Evolutionary conservation across 2,329 filamentous ascomycete species (phyloP).

Genomic region (Thielaviopsis punctulata): DNA sequence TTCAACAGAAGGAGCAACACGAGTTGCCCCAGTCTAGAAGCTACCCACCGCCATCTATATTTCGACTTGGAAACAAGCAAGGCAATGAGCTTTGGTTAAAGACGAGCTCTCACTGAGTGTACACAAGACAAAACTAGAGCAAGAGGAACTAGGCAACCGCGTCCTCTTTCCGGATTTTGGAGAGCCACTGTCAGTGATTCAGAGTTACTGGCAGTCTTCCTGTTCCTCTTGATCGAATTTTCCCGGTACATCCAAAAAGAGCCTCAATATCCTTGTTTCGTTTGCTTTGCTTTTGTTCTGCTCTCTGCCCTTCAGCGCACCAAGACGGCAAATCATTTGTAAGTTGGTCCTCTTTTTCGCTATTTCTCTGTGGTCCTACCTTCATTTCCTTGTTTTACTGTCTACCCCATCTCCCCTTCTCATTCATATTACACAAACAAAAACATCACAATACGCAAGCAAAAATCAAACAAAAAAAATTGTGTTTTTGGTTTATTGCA

Average conservation of each 20-base stretch:
- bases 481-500: not conserved
- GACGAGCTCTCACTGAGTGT: conserved; percentile 3
- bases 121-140: conserved; percentile 9
- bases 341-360: not conserved
- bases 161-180: conserved; percentile 3
- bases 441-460: too few relatives aligned
- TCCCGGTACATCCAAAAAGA: conserved; percentile 5
- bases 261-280: not conserved
- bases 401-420: not conserved
- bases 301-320: too few relatives aligned
- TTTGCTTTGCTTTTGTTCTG: not conserved
- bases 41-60: not conserved
- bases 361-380: too few relatives aligned
- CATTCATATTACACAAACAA: not conserved
- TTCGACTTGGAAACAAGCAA: not conserved
- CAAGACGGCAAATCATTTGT: not conserved
- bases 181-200: conserved; percentile 12
- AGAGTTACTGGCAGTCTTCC: conserved; percentile 11
- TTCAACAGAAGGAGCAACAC: not conserved
- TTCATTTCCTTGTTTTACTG: too few relatives aligned
- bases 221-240: conserved; percentile 10
- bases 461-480: too few relatives aligned
- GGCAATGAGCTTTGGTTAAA: conserved; percentile 11
- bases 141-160: conserved; percentile 8
- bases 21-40: too few relatives aligned